These are phyloP conservation scores for Pulchroboletus neoregius DNA, from an alignment of 1,284 basidiomycete species.

Conservation along the genomic window DNA sequence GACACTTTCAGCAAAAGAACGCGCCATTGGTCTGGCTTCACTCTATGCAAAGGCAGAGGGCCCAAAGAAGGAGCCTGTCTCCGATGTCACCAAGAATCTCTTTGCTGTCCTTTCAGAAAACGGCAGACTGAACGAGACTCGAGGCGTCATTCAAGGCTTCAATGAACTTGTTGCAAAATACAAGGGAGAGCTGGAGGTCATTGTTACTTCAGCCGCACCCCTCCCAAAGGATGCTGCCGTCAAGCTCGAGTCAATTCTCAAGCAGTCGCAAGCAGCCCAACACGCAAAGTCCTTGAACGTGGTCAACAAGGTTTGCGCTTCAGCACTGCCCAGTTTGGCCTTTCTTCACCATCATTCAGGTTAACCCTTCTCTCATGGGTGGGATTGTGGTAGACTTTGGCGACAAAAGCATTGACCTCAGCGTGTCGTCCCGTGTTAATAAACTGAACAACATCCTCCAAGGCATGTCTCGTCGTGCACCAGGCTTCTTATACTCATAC, in stretches of 20 bases:
- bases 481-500: constrained; percentile 7
- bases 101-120: constrained; percentile 91
- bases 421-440: constrained; percentile 89
- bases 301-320: constrained; percentile 70
- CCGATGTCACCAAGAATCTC: constrained; percentile 91
- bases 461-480: constrained; percentile 44
- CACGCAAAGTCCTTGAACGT: constrained; percentile 84
- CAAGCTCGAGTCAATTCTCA: constrained; percentile 79
- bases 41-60: constrained; percentile 64
- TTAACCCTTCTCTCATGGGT: constrained; percentile 84
- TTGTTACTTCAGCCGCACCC: constrained; percentile 84
- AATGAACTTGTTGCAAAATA: constrained; percentile 85
- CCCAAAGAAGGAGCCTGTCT: constrained; percentile 67
- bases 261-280: constrained; percentile 79
- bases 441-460: constrained; percentile 89
- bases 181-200: constrained; percentile 91
- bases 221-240: constrained; percentile 70
- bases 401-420: constrained; percentile 96
- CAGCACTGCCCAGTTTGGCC: neutral
- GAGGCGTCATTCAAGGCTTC: constrained; percentile 90
- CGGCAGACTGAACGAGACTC: constrained; percentile 81
- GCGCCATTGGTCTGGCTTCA: constrained; percentile 62
- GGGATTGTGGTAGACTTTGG: constrained; percentile 96
- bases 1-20: constrained; percentile 80
- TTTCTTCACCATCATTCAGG: constrained; percentile 42